Evolutionary conservation across 2,329 filamentous ascomycete species (phyloP).

Genomic region (Colletotrichum sp.): DNA sequence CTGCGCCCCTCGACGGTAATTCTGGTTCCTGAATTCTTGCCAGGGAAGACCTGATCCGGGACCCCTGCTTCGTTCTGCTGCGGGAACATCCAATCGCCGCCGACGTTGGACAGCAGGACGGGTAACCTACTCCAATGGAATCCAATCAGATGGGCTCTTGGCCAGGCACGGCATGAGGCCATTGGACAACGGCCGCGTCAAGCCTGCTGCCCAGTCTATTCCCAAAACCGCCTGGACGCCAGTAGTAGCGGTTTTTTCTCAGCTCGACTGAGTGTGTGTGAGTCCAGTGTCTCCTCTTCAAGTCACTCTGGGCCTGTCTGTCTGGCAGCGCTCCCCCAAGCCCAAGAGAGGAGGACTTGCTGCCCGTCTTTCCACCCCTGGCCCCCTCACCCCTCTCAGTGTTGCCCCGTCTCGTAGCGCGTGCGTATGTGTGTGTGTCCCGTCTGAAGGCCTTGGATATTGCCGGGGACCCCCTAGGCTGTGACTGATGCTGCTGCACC

Average conservation of each 20-base stretch:
- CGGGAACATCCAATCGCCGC: constrained; percentile 3
- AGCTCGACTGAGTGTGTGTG: not conserved
- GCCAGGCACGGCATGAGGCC: constrained; percentile 10
- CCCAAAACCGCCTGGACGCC: constrained; percentile 3
- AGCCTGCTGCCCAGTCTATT: not conserved
- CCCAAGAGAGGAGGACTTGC: not conserved
- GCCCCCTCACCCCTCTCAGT: not conserved
- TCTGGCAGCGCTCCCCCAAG: not conserved
- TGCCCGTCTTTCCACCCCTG: not conserved
- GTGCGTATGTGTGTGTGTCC: not conserved
- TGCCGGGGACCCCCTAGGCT: not conserved
- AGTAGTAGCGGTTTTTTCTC: not conserved
- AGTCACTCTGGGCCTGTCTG: not conserved
- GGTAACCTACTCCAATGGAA: not conserved
- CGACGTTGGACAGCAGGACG: not conserved
- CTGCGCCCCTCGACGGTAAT: constrained; percentile 19
- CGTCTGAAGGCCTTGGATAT: not conserved
- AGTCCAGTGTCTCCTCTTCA: not conserved
- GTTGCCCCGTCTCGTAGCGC: not conserved
- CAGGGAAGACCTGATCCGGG: not conserved
- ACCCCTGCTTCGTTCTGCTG: not conserved
- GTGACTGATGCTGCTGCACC: not conserved
- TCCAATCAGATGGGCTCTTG: not conserved
- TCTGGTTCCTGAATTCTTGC: constrained; percentile 16
- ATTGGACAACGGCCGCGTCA: constrained; percentile 8